Base-by-base conservation (phyloP, 257 asterid species). In the Forsythia viridissima region DNA sequence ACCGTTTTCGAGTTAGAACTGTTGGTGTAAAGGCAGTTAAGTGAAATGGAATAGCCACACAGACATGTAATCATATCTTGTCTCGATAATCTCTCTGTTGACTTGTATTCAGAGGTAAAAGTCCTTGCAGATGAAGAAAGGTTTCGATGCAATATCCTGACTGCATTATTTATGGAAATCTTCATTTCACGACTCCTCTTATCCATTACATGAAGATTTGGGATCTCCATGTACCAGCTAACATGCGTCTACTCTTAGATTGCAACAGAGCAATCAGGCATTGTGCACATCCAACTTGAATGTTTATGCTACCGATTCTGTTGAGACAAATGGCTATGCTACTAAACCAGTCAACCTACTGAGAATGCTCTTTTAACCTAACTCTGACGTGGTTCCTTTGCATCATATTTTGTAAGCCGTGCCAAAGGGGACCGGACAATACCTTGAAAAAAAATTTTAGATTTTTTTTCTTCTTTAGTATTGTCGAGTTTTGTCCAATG, bases 1-100 rank as follows among this genome's bases (percentile, higher is more conserved):
- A 90, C 73, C 79, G 97, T 52, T 93, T 96, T 83, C 97, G 95
- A 76, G 96, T 96, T 57, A 93, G 85, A 84, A 93, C 91, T 38
- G 92, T 91, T 73, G 98, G 97, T 34, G 96, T 93, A 70, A 92
- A 86, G 59, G 88, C 97, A 36, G 97, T 93, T 41, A 92, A 96
- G 77, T 96, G 73, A 89, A 39, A 48, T 3, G 37, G 18, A 43
- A 38, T 71, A 72, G 71, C 68, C 43, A 6, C 55, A 51, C n/a
- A 24, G 57, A 46, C 69, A 38, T 70, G 72, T 40, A 38, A 15
- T 41, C 36, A 71, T 63, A 48, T 70, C 36, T 73, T 70, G 75
- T 73, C 79, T 59, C 34, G 36, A 46, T 30, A 6, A 34, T 55
- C 76, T 82, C 67, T 73, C 57, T 43, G 41, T 51, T 61, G 65